phyloP scores from a whole-genome alignment of 139 green algal genomes.

The Yamagishiella unicocca region DNA sequence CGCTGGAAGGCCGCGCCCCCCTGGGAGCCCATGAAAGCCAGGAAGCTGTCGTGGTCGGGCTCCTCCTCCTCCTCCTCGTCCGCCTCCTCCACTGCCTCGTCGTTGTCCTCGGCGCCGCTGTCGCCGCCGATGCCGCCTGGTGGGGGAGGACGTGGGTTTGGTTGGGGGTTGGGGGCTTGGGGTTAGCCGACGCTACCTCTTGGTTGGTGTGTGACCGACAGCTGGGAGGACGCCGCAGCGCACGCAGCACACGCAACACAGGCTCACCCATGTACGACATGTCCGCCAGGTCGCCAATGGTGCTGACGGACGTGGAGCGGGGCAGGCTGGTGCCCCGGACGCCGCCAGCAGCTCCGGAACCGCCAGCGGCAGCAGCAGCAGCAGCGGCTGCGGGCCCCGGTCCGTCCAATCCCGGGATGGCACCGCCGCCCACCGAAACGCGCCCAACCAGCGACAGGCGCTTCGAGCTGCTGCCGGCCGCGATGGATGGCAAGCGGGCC shows the following conservation, averaged over 20 bases:
- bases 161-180: neutral
- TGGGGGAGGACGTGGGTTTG: neutral
- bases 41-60: conserved; percentile 34
- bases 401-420: neutral
- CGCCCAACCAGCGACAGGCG: neutral
- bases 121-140: conserved; percentile 18
- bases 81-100: neutral
- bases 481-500: neutral
- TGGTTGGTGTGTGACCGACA: no score
- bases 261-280: conserved; percentile 23
- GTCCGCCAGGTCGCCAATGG: conserved; percentile 16
- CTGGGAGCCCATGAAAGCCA: conserved; percentile 26
- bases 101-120: conserved; percentile 18
- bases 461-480: neutral
- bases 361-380: neutral
- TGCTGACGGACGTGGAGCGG: conserved; percentile 31
- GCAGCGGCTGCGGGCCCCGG: neutral
- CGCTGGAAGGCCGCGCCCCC: neutral
- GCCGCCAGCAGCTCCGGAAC: neutral
- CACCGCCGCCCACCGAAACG: neutral
- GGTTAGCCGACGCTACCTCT: no score
- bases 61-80: conserved; percentile 39
- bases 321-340: neutral
- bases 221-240: no score
- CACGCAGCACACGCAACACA: no score